Evolutionary conservation across 805 yeast species (phyloP), one percentile per base, ranked within the genome.

Genomic region (Candida argentea): DNA sequence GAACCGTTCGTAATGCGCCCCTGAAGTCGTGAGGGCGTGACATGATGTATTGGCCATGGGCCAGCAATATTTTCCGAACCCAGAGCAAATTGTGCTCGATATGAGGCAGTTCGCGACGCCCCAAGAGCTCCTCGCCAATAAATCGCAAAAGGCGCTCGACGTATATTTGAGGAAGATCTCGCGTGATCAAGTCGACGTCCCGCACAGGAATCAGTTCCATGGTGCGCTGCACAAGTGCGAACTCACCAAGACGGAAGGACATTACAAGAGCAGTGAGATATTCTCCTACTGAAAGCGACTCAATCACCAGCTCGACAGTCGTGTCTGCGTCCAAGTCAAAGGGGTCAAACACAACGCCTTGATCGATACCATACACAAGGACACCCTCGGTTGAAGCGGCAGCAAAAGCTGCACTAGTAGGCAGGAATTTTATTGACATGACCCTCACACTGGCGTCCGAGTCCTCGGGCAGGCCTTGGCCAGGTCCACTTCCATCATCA

Each of bases 351-450:
- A 76, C 58, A 27, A 78, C 55, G 7, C 71, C 59, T 27, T 76
- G 76, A 51, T 89, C 93, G 22, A 86, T 70, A 2, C 94, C 78
- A 50, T 71, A 91, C 2, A 91, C 62, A 32, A 86, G 60, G 25
- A 91, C 59, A 6, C 98, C 98, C 51, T 89, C 97, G 0, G 98
- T 91, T 1, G 95, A 77, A 0, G 95, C 91, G 23, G 94, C 94
- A 1, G 94, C 91, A 64, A 91, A 91, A 19, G 93, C 75, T 13
- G 79, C 66, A 2, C 93, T 80, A 0, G 95, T 79, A 12, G 98
- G 98, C 2, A 95, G 83, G 46, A 87, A 91, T 40, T 67, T 69
- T 16, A 91, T 67, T 3, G 79, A 62, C 3, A 84, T 73, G 4
- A 87, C 86, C 44, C 93, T 63, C n/a, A 91, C 68, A 40, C 76